Evolutionary conservation across 306 rosid species (phyloP).

Genomic region (Lathyrus tuberosus): DNA sequence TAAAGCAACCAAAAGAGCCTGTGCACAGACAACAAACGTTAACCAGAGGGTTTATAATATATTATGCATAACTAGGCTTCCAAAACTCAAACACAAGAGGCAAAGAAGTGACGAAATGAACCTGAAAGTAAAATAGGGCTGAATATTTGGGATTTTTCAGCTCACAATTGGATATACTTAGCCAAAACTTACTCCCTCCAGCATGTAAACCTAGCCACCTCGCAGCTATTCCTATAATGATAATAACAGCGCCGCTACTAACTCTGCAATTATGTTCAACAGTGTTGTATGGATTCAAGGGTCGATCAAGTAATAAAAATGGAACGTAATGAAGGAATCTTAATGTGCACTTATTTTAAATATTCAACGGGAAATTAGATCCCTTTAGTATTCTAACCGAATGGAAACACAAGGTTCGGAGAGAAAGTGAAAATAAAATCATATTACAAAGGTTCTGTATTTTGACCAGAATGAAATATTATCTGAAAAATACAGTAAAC

Average conservation of each 20-base stretch:
- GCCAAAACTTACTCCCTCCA: slow-evolving; percentile 68
- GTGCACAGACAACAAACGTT: slow-evolving; percentile 27
- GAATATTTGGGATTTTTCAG: slow-evolving; percentile 54
- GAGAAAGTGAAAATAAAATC: slow-evolving; percentile 1
- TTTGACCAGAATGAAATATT: background rate
- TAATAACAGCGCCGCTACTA: slow-evolving; percentile 76
- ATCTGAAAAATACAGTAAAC: background rate
- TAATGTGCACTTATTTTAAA: slow-evolving; percentile 14
- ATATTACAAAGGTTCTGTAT: background rate
- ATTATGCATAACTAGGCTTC: slow-evolving; percentile 32
- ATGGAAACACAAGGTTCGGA: background rate
- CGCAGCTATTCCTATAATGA: slow-evolving; percentile 68
- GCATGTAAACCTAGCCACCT: slow-evolving; percentile 71
- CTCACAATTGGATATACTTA: slow-evolving; percentile 58
- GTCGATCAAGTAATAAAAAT: background rate
- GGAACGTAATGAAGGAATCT: background rate
- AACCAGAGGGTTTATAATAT: slow-evolving; percentile 13
- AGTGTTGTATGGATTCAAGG: slow-evolving; percentile 29
- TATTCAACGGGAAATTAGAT: background rate
- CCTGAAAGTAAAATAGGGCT: slow-evolving; percentile 77
- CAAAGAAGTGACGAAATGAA: slow-evolving; percentile 34
- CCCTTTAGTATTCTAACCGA: background rate
- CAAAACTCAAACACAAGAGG: slow-evolving; percentile 31
- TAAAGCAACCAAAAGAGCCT: slow-evolving; percentile 80
- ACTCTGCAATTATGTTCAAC: slow-evolving; percentile 53